Evolutionary conservation across 1,284 basidiomycete genomes (phyloP).

Genomic region (Rhodofomes roseus): DNA sequence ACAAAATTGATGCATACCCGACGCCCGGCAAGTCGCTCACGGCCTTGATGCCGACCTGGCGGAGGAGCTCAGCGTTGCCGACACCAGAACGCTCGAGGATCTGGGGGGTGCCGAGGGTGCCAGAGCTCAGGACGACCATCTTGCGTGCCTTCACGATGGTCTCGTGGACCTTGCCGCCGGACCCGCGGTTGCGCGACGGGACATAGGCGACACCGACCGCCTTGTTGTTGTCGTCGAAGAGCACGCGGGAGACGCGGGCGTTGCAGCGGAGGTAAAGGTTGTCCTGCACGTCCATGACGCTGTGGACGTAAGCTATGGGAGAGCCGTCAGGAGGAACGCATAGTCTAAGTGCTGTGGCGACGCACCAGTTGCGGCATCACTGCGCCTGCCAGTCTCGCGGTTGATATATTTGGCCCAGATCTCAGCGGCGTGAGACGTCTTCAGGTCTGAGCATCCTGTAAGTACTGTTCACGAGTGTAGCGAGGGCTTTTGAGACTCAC

Average conservation of each 20-base stretch:
- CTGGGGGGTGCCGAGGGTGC: constrained; percentile 66
- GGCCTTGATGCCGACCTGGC: constrained; percentile 54
- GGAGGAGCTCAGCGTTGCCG: constrained; percentile 49
- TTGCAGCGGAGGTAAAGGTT: constrained; percentile 64
- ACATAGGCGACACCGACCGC: constrained; percentile 71
- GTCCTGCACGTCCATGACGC: constrained; percentile 62
- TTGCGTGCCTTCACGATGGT: constrained; percentile 63
- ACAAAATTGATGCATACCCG: constrained; percentile 40
- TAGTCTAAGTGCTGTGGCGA: not conserved
- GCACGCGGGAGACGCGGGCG: constrained; percentile 62
- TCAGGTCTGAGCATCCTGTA: constrained; percentile 38
- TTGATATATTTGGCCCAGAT: constrained; percentile 80
- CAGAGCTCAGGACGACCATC: constrained; percentile 60
- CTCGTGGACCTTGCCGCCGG: constrained; percentile 50
- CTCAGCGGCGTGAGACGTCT: constrained; percentile 61
- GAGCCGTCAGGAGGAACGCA: not conserved
- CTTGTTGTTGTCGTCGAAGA: constrained; percentile 67
- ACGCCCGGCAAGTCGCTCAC: constrained; percentile 71
- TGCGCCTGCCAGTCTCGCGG: constrained; percentile 65
- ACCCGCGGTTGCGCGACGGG: constrained; percentile 54
- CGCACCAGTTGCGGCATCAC: constrained; percentile 65
- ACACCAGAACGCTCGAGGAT: constrained; percentile 72
- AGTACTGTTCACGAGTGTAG: not conserved
- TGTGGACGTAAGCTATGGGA: constrained; percentile 59
- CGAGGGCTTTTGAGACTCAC: constrained; percentile 20